Evolutionary conservation across 2,329 filamentous ascomycete species (phyloP).

Genomic region (Colletotrichum falcatum): DNA sequence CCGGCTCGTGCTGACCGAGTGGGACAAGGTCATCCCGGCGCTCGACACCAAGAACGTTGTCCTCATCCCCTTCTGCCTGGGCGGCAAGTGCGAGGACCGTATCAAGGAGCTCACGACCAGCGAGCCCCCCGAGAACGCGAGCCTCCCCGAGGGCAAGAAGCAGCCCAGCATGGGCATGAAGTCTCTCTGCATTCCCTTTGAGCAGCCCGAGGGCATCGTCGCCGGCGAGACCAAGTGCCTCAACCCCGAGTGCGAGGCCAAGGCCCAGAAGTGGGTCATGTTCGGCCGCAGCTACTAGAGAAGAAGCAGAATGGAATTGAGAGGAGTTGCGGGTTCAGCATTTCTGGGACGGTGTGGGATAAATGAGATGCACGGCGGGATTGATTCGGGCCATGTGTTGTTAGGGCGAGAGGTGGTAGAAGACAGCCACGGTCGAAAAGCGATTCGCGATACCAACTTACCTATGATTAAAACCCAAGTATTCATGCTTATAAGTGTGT

Average conservation of each 20-base stretch:
- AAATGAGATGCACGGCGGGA: slow-evolving; percentile 29
- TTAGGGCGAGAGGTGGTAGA: not conserved
- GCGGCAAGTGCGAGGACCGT: slow-evolving; percentile 86
- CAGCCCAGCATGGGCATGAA: slow-evolving; percentile 74
- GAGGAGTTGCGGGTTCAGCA: slow-evolving; percentile 37
- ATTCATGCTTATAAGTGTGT: not conserved
- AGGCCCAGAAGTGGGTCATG: slow-evolving; percentile 90
- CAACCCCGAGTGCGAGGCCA: slow-evolving; percentile 83
- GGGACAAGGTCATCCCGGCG: slow-evolving; percentile 91
- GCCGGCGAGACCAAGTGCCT: slow-evolving; percentile 89
- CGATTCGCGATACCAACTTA: slow-evolving; percentile 40
- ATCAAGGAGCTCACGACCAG: slow-evolving; percentile 93
- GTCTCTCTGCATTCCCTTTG: slow-evolving; percentile 79
- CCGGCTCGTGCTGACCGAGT: slow-evolving; percentile 83
- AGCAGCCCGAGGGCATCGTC: slow-evolving; percentile 83
- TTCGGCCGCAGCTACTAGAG: slow-evolving; percentile 81
- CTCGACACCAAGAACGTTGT: slow-evolving; percentile 94
- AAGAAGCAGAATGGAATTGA: slow-evolving; percentile 19
- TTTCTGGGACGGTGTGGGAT: slow-evolving; percentile 35
- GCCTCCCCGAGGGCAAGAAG: slow-evolving; percentile 64
- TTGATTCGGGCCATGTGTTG: slow-evolving; percentile 35
- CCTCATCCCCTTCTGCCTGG: slow-evolving; percentile 90
- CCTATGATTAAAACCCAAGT: slow-evolving; percentile 12
- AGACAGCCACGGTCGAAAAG: slow-evolving; percentile 32
- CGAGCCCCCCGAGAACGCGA: slow-evolving; percentile 57